These are phyloP conservation scores for Boletus subluridellus DNA, from an alignment of 1,284 basidiomycete genomes.

Conservation along the genomic window DNA sequence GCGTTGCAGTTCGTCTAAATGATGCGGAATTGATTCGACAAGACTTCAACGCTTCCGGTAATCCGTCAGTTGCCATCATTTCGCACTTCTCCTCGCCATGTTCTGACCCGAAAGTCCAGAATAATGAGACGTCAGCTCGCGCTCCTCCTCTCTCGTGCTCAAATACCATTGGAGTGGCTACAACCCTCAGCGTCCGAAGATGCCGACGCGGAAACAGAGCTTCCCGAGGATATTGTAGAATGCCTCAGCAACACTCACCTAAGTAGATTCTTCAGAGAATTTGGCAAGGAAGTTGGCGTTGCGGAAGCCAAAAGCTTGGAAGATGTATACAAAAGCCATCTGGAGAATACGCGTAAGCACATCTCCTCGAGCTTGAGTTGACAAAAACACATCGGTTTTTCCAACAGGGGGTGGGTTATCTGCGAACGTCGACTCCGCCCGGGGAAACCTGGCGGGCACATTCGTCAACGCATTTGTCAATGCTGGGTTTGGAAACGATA, in stretches of 20 bases:
- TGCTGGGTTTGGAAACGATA: constrained; percentile 98
- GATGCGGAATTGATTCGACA: constrained; percentile 77
- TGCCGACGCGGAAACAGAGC: constrained; percentile 59
- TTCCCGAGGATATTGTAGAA: constrained; percentile 81
- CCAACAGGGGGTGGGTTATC: constrained; percentile 55
- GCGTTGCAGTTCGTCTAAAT: constrained; percentile 83
- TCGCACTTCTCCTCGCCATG: background rate
- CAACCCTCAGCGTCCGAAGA: constrained; percentile 55
- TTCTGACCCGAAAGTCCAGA: constrained; percentile 38
- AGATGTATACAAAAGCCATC: constrained; percentile 96
- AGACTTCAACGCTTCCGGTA: constrained; percentile 85
- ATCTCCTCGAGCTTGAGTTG: background rate
- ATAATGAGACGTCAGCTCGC: constrained; percentile 96
- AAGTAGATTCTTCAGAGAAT: constrained; percentile 83
- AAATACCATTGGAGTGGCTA: constrained; percentile 90
- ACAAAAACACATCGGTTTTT: constrained; percentile 2
- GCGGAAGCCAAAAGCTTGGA: constrained; percentile 88
- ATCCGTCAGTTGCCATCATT: constrained; percentile 55
- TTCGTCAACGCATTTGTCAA: constrained; percentile 99
- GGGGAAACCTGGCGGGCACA: constrained; percentile 92
- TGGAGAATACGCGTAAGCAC: constrained; percentile 78
- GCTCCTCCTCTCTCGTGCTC: constrained; percentile 88
- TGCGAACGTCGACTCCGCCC: constrained; percentile 86
- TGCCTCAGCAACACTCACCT: constrained; percentile 84
- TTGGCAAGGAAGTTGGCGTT: constrained; percentile 94